Conservation (phyloP, 352 stramenopile species). For the Phytophthora quininea region DNA sequence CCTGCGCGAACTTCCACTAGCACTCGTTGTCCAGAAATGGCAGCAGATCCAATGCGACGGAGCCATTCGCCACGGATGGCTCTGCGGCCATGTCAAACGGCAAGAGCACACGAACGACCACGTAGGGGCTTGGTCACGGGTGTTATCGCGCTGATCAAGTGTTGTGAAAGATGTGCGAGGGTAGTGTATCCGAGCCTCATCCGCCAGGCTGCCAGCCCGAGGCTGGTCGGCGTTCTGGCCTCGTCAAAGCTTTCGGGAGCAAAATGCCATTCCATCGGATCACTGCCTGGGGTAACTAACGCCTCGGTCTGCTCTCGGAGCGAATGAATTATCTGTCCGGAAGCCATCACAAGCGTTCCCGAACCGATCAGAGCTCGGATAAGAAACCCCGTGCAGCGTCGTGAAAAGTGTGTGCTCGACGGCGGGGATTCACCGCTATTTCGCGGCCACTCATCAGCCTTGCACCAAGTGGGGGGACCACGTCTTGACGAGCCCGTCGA, state of each 20-base stretch:
- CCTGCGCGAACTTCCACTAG: too few species aligned
- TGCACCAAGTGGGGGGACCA: background rate
- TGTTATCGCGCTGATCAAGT: background rate
- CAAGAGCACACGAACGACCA: background rate
- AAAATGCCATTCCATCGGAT: too few species aligned
- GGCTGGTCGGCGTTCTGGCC: background rate
- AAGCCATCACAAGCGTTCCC: background rate
- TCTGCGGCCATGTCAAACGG: slow-evolving; percentile 23
- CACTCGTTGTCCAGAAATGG: background rate
- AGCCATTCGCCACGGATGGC: slow-evolving; percentile 5
- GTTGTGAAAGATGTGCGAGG: slow-evolving; percentile 1
- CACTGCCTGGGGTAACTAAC: background rate
- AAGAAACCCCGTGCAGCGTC: background rate
- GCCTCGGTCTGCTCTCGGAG: background rate
- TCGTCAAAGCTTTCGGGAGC: too few species aligned
- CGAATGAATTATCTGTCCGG: background rate
- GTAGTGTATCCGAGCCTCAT: slow-evolving; percentile 4
- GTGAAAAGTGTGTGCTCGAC: background rate
- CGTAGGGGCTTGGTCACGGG: slow-evolving; percentile 14
- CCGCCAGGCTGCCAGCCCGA: background rate
- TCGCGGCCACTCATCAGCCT: background rate
- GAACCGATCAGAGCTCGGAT: background rate
- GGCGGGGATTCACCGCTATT: slow-evolving; percentile 22
- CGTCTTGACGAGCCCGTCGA: too few species aligned
- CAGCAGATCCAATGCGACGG: slow-evolving; percentile 1